These are phyloP conservation scores for Penicillium egyptiacum DNA, from an alignment of 495 filamentous ascomycete genomes.

Conservation along the genomic window DNA sequence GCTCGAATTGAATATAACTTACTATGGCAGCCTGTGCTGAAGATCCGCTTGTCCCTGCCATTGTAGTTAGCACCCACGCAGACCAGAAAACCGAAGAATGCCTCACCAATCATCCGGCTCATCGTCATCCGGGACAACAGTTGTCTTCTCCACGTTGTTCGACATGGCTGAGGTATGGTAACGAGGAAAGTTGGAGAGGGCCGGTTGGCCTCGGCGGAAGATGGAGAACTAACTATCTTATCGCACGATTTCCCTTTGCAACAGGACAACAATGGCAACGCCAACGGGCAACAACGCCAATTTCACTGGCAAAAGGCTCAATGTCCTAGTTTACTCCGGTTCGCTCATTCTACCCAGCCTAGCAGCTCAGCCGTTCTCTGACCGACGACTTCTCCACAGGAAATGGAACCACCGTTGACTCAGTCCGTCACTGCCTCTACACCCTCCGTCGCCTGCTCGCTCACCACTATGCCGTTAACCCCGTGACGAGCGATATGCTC, in stretches of 20 bases:
- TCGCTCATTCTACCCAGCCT: slow-evolving; percentile 27
- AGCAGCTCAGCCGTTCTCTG: slow-evolving; percentile 29
- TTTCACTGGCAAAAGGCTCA: slow-evolving; percentile 67
- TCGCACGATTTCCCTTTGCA: slow-evolving; percentile 21
- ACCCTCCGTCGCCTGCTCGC: slow-evolving; percentile 87
- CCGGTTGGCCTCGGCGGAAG: slow-evolving; percentile 19
- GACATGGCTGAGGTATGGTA: slow-evolving; percentile 35
- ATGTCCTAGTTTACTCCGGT: slow-evolving; percentile 88
- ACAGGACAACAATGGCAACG: slow-evolving; percentile 32
- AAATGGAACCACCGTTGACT: slow-evolving; percentile 80
- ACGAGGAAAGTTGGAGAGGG: slow-evolving; percentile 9
- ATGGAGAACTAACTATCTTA: slow-evolving; percentile 23
- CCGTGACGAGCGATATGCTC: slow-evolving; percentile 73
- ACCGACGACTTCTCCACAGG: slow-evolving; percentile 52
- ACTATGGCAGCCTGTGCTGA: slow-evolving; percentile 94
- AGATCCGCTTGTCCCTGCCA: slow-evolving; percentile 90
- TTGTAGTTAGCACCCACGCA: slow-evolving; percentile 19
- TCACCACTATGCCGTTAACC: slow-evolving; percentile 88
- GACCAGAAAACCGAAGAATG: not conserved
- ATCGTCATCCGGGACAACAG: slow-evolving; percentile 56
- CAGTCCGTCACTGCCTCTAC: slow-evolving; percentile 85
- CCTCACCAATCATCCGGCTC: slow-evolving; percentile 92
- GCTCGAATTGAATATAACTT: slow-evolving; percentile 25
- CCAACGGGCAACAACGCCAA: slow-evolving; percentile 36
- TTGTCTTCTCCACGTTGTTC: slow-evolving; percentile 38